These are phyloP conservation scores for Metschnikowia rubicola DNA, from an alignment of 805 yeast genomes.

Conservation along the genomic window DNA sequence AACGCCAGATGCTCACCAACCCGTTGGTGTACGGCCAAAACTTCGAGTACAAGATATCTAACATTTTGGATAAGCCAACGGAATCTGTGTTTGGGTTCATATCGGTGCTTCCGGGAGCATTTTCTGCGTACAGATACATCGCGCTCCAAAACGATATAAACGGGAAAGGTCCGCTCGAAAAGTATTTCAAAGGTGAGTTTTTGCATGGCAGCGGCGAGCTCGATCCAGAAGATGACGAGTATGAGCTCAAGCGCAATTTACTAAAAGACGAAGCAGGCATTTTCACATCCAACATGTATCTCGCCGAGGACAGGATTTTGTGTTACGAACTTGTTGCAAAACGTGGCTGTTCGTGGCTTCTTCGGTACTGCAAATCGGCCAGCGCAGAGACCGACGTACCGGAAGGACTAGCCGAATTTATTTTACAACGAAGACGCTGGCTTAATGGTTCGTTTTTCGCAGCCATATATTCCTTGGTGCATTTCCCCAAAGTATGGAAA, in stretches of 20 bases:
- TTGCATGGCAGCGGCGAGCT: slow-evolving; percentile 54
- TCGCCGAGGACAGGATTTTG: slow-evolving; percentile 67
- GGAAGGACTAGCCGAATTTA: slow-evolving; percentile 56
- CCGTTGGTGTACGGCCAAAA: slow-evolving; percentile 66
- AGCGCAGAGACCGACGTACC: slow-evolving; percentile 71
- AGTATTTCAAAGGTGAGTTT: slow-evolving; percentile 64
- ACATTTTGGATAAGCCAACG: slow-evolving; percentile 63
- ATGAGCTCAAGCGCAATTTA: slow-evolving; percentile 33
- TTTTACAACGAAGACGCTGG: slow-evolving; percentile 66
- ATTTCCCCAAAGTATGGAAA: slow-evolving; percentile 53
- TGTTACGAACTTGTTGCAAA: slow-evolving; percentile 65
- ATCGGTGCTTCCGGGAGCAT: slow-evolving; percentile 66
- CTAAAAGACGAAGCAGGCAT: slow-evolving; percentile 47
- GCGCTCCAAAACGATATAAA: slow-evolving; percentile 55
- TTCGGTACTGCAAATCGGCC: slow-evolving; percentile 59
- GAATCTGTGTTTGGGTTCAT: slow-evolving; percentile 65
- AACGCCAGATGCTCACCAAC: slow-evolving; percentile 47
- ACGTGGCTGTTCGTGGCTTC: slow-evolving; percentile 54
- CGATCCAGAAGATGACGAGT: slow-evolving; percentile 55
- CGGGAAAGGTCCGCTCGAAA: slow-evolving; percentile 58
- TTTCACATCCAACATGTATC: slow-evolving; percentile 65
- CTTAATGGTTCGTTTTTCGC: slow-evolving; percentile 69
- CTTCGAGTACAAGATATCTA: slow-evolving; percentile 65
- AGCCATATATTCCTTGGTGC: slow-evolving; percentile 52
- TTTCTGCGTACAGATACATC: slow-evolving; percentile 58